phyloP scores from a whole-genome alignment of 257 asterid genomes.

The Avicennia marina region DNA sequence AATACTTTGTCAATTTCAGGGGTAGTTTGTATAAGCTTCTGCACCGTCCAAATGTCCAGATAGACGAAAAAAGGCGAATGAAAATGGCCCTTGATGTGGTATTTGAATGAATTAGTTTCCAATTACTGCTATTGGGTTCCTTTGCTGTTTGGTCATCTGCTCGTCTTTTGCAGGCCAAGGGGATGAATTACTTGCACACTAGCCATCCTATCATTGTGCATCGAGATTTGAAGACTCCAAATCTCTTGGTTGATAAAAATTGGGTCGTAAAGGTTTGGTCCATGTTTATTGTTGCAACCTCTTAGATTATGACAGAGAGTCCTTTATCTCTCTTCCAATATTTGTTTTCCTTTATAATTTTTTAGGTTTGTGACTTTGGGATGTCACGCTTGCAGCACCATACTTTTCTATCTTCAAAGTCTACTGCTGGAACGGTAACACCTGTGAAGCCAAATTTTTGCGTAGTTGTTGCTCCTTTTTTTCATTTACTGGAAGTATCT shows the following conservation, averaged over 20 bases:
- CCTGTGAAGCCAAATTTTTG: conserved; percentile 11
- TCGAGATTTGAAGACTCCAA: conserved; percentile 91
- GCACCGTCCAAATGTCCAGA: conserved; percentile 66
- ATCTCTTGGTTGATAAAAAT: conserved; percentile 89
- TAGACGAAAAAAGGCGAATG: conserved; percentile 84
- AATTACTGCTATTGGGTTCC: conserved; percentile 12
- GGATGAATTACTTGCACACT: conserved; percentile 91
- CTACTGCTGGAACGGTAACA: conserved; percentile 92
- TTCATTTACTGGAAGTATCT: no score
- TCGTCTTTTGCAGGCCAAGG: conserved; percentile 74
- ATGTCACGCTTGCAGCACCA: conserved; percentile 95
- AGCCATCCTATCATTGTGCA: conserved; percentile 92
- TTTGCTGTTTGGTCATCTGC: conserved; percentile 8
- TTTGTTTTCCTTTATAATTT: conserved; percentile 22
- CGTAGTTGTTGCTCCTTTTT: neutral
- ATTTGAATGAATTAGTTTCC: conserved; percentile 23
- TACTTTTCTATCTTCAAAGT: conserved; percentile 92
- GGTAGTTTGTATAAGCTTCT: conserved; percentile 91
- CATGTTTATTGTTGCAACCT: neutral
- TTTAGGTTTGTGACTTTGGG: conserved; percentile 93
- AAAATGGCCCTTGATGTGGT: conserved; percentile 99
- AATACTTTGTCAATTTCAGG: no score
- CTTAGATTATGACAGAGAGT: neutral
- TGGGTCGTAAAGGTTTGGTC: conserved; percentile 84
- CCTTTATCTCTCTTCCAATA: conserved; percentile 12